These are phyloP conservation scores for Camellia granthamiana DNA, from an alignment of 148 eudicot species.

Conservation along the genomic window DNA sequence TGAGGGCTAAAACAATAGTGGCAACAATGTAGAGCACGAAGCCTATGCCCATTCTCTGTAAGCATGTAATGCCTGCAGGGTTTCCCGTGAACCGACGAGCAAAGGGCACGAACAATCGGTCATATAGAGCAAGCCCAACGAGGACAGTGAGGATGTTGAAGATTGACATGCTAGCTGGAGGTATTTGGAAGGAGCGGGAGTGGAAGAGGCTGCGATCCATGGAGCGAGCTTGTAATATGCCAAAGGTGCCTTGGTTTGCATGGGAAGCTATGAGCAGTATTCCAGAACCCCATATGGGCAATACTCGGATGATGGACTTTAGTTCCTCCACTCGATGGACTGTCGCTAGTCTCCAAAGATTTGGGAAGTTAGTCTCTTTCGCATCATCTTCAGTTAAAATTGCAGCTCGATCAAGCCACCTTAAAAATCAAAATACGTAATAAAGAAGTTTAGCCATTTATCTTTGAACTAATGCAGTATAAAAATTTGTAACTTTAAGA, in stretches of 20 bases:
- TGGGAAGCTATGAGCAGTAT: constrained; percentile 46
- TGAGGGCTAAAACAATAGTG: constrained; percentile 35
- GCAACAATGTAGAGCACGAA: constrained; percentile 42
- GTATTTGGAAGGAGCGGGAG: constrained; percentile 51
- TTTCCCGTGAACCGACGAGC: constrained; percentile 41
- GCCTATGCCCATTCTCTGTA: constrained; percentile 65
- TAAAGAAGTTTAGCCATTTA: not conserved
- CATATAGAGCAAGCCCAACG: constrained; percentile 39
- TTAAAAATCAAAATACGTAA: not conserved
- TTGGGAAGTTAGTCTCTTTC: constrained; percentile 31
- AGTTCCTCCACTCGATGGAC: constrained; percentile 70
- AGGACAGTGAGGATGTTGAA: constrained; percentile 38
- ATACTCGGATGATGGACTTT: constrained; percentile 49
- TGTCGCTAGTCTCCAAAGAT: constrained; percentile 60
- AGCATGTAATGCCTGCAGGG: constrained; percentile 48
- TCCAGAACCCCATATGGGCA: constrained; percentile 59
- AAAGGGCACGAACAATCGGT: constrained; percentile 54
- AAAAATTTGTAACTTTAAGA: too few relatives aligned
- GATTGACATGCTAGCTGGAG: constrained; percentile 51
- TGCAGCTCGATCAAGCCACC: constrained; percentile 72
- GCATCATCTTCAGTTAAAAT: constrained; percentile 38
- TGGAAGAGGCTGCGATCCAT: constrained; percentile 53
- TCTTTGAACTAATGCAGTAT: too few relatives aligned
- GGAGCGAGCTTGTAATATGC: constrained; percentile 50
- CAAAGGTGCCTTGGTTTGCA: constrained; percentile 50